Base-by-base conservation (phyloP, 805 yeast genomes). In the Tetrapisispora pingtungensis region DNA sequence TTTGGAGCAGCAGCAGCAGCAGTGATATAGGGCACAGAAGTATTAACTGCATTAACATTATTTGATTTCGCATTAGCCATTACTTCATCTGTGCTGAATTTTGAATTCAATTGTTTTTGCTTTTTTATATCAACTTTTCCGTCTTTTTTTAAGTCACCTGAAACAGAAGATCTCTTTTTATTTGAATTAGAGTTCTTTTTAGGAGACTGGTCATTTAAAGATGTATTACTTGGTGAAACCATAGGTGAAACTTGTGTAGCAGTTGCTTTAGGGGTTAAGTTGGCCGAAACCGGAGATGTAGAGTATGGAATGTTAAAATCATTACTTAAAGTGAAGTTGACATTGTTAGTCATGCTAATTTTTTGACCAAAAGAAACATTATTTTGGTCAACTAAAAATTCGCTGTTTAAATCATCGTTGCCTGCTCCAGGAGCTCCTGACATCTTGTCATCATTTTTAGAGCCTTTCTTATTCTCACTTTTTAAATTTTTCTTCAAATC, bases 1-100 rank as follows among this genome's bases (percentile, higher is more conserved):
- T 90, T 70, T 46, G 93, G 93, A 30, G 90, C 85, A 22, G 86
- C 87, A 12, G 88, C 88, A 19, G 90, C 90, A 17, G 86, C 86
- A 13, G 90, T 82, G 37, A 81, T 58, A 46, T 68, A 69, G 20
- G 33, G 41, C 15, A 27, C 31, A 8, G 19, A 20, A 8, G 17
- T 33, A 14, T 7, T 36, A 28, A 28, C 22, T 38, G 24, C 26
- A 14, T 30, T 17, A 14, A 15, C 24, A 34, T 14, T 2, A 30
- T 33, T 33, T 12, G 12, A 18, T 8, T 33, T 40, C 10, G 12
- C n/a, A 40, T 26, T 27, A 18, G 33, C 17, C n/a, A 10, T 17
- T 17, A 24, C 1, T 12, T 41, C 24, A 10, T 12, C 30, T 22
- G 7, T 24, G 24, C 34, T 43, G 4, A 12, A 4, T 17, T 37